Base-by-base conservation (phyloP, 352 stramenopile genomes). In the Hyaloperonospora brassicae region DNA sequence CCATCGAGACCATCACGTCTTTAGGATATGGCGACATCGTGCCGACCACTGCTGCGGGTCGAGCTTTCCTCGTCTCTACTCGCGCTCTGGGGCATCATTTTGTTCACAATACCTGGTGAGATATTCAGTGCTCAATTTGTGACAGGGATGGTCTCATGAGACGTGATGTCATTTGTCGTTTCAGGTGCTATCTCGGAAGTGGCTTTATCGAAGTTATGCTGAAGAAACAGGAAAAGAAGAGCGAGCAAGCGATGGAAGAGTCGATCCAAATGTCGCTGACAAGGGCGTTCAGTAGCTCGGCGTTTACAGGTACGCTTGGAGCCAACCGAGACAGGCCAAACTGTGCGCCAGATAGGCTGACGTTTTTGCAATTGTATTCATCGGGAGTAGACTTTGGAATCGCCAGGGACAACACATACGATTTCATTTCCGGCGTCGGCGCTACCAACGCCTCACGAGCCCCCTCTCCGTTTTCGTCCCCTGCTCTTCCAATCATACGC, bases 1-100 rank as follows among this genome's bases (percentile, higher is more conserved):
- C 73, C 0, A 83, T 93, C 3, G 72, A 88, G 45, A 93, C 83
- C 7, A 90, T 93, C 58, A 93, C 83, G 12, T 91, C 83, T 40
- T 76, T 93, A n/a, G 83, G 83, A 36, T 93, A 93, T 39, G 80
- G 80, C 9, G 78, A 93, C 47, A 91, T 89, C n/a, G 80, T 91
- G 6, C 83, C 83, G 1, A 65, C 91, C 49, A 91, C 83, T 2
- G 61, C 61, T 34, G 64, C 49, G 13, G 83, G 80, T 1, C 79
- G 81, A 7, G 68, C 79, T 38, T 93, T 93, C n/a, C 57, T 87
- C 76, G 21, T 84, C 74, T 4, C 59, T 89, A 34, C 61, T 93
- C 17, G 83, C 83, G 11, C 57, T 93, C 5, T 93, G 77, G 78
- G 83, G 83, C n/a, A 93, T 89, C 50, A 88, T 93, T 41, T 52